phyloP scores from a whole-genome alignment of 1,284 basidiomycete species.

The Afroboletus lepidellus region DNA sequence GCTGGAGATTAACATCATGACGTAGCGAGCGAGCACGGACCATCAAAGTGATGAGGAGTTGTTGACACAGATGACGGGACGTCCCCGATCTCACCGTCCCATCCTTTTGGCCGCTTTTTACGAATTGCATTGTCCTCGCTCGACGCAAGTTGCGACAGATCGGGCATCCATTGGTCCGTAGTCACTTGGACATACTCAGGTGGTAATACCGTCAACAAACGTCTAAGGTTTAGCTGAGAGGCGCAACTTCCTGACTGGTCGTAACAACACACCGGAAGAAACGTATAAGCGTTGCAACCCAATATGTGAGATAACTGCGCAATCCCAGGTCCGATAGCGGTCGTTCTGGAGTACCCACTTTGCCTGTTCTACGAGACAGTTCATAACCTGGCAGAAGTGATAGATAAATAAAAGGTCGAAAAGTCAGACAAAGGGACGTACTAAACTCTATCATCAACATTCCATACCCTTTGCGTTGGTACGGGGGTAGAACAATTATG shows the following conservation, averaged over 20 bases:
- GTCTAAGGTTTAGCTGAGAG: slow-evolving; percentile 36
- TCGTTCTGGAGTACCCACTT: slow-evolving; percentile 90
- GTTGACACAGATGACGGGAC: slow-evolving; percentile 28
- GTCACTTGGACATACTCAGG: slow-evolving; percentile 45
- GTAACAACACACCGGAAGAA: slow-evolving; percentile 62
- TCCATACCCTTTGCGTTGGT: slow-evolving; percentile 87
- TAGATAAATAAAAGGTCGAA: not conserved
- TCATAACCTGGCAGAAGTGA: slow-evolving; percentile 79
- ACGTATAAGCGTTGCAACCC: slow-evolving; percentile 83
- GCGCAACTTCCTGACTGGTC: not conserved
- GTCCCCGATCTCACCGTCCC: slow-evolving; percentile 57
- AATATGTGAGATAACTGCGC: slow-evolving; percentile 89
- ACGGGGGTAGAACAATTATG: slow-evolving; percentile 94
- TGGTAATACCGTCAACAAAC: slow-evolving; percentile 58
- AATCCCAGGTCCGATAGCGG: slow-evolving; percentile 93
- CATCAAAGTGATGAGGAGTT: slow-evolving; percentile 30
- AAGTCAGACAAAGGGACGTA: slow-evolving; percentile 37
- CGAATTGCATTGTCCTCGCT: slow-evolving; percentile 39
- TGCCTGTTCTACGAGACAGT: slow-evolving; percentile 74
- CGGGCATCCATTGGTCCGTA: slow-evolving; percentile 42
- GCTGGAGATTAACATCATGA: slow-evolving; percentile 26
- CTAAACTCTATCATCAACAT: slow-evolving; percentile 99
- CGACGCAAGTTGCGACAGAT: slow-evolving; percentile 39
- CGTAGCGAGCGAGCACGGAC: slow-evolving; percentile 22
- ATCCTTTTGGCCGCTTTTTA: slow-evolving; percentile 61